Conservation (phyloP, 1,284 basidiomycete genomes). For the Heimioporus punctisporus region DNA sequence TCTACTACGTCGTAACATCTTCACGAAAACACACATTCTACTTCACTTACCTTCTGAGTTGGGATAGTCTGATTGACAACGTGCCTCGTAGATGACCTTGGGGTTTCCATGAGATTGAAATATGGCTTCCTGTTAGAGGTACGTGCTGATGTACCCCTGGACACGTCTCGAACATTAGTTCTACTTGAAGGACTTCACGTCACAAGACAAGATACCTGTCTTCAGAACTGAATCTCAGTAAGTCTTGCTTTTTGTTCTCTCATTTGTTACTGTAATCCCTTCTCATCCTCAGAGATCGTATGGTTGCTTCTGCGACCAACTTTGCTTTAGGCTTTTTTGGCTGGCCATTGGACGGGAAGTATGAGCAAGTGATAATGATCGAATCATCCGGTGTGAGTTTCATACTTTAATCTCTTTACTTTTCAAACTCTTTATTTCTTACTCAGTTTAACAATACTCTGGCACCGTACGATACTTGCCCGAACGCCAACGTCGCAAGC, state of each 20-base stretch:
- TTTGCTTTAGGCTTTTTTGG: constrained; percentile 91
- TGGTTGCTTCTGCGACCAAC: constrained; percentile 83
- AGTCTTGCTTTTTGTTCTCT: constrained; percentile 23
- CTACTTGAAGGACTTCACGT: constrained; percentile 68
- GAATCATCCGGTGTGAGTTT: constrained; percentile 61
- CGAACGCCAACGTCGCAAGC: constrained; percentile 50
- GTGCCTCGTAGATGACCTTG: constrained; percentile 57
- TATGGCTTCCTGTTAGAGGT: constrained; percentile 81
- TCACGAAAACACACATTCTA: too few species aligned
- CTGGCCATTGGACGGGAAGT: constrained; percentile 76
- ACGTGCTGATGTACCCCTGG: not conserved
- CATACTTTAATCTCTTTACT: not conserved
- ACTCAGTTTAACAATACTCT: constrained; percentile 33
- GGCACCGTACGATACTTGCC: constrained; percentile 39
- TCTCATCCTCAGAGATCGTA: constrained; percentile 59
- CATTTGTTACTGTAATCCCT: not conserved
- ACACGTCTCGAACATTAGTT: not conserved
- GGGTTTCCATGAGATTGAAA: constrained; percentile 73
- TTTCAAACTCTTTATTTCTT: not conserved
- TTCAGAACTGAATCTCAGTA: constrained; percentile 90
- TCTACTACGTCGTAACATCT: not conserved
- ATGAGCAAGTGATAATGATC: constrained; percentile 77
- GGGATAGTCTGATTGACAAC: constrained; percentile 7
- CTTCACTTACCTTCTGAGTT: too few species aligned
- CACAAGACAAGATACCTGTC: constrained; percentile 71